Evolutionary conservation across 768 basidiomycete genomes (phyloP), one percentile per base, ranked within the genome.

Genomic region (Tylopilus rubrobrunneus): DNA sequence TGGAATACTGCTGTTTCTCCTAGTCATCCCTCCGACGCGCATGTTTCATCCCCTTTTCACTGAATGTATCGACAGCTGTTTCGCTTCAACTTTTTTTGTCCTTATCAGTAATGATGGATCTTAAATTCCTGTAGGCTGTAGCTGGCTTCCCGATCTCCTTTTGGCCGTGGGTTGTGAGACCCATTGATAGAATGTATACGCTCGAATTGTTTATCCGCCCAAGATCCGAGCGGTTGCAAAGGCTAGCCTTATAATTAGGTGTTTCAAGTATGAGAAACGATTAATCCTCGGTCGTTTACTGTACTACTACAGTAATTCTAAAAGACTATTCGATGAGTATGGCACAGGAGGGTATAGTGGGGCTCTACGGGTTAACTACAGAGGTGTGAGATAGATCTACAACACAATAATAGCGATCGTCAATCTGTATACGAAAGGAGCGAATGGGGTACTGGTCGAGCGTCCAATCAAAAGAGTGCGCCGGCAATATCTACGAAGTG

Each of bases 41-140:
- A 36, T 61, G 45, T 45, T 60, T 42, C 48, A 29, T 56, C 41
- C 31, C 31, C 7, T 31, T 31, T 29, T 39, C 28, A 51, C 54
- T n/a, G 34, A 64, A 14, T 71, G 67, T 69, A 69, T 69, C 59
- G 48, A 65, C 65, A 67, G 56, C 43, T 41, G 31, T 52, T 58
- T 49, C 50, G 44, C 40, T 23, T 50, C 48, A 19, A 29, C 42
- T 19, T 9, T 43, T 55, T 43, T 55, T 53, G 55, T 56, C 34
- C 55, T 57, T 58, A 60, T 60, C 12, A 34, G 54, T 57, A 62
- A 56, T 51, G 59, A 53, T 31, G 31, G 2, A 53, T 47, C 28
- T 40, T 41, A 52, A 14, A 37, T 36, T 27, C 27, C 36, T 49
- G 51, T 60, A 56, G 42, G 49, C 46, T 14, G 34, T 34, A 48